Percentiles rank a stretch among this genome's conserved stretches.
Evolutionary conservation across 345 rosid genomes (phyloP).

Genomic region (Cardiospermum halicacabum): DNA sequence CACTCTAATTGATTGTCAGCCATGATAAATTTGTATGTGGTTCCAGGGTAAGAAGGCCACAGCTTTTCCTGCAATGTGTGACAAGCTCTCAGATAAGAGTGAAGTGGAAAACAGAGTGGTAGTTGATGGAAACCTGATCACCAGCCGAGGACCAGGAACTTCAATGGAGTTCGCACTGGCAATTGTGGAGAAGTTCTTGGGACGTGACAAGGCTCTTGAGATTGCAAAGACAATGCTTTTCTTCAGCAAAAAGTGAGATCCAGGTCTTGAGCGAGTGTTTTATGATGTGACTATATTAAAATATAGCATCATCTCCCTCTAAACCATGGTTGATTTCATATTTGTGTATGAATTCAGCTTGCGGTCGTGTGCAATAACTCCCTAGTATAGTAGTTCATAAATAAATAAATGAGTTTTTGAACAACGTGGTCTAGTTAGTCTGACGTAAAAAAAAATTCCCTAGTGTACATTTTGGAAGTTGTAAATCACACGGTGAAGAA

Average conservation of each 20-base stretch:
- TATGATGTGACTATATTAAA: not conserved
- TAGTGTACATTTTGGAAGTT: too few relatives aligned
- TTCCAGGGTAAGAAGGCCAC: constrained; percentile 91
- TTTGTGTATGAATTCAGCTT: constrained; percentile 14
- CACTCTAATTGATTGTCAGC: not conserved
- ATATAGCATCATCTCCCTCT: not conserved
- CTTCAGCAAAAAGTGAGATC: constrained; percentile 22
- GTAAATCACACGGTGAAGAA: too few relatives aligned
- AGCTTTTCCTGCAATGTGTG: constrained; percentile 78
- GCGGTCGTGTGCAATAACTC: constrained; percentile 14
- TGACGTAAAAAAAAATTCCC: too few relatives aligned
- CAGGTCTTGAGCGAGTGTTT: not conserved
- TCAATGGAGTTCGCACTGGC: constrained; percentile 78
- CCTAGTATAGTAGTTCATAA: not conserved
- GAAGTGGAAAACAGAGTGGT: constrained; percentile 72
- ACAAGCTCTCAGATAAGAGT: constrained; percentile 69
- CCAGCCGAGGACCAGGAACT: constrained; percentile 95
- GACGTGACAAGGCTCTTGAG: constrained; percentile 65
- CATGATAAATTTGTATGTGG: not conserved
- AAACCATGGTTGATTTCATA: constrained; percentile 19
- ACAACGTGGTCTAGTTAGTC: too few relatives aligned
- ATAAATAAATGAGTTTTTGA: constrained; percentile 25
- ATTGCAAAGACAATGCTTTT: constrained; percentile 65
- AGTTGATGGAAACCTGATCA: constrained; percentile 87
- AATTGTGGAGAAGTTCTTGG: constrained; percentile 74